These are phyloP conservation scores for Lignosus rhinocerotis DNA, from an alignment of 1,284 basidiomycete species.

Conservation along the genomic window DNA sequence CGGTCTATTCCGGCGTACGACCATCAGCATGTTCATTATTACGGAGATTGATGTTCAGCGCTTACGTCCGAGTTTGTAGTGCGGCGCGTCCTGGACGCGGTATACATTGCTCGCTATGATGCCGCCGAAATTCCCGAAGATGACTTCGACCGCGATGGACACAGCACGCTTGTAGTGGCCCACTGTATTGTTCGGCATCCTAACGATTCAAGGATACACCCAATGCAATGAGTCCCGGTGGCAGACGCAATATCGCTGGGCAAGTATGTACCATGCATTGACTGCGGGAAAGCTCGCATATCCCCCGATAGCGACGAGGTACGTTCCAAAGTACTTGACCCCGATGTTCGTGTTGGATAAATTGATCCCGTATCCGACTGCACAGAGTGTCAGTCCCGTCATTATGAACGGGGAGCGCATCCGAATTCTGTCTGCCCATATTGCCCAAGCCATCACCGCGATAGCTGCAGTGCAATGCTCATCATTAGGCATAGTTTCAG, in stretches of 20 bases:
- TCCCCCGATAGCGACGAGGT: conserved; percentile 56
- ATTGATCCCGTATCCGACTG: conserved; percentile 65
- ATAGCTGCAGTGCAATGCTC: conserved; percentile 41
- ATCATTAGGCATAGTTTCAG: not conserved
- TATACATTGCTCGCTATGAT: conserved; percentile 65
- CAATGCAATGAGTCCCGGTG: not conserved
- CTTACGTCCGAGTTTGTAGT: not conserved
- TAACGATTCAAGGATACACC: not conserved
- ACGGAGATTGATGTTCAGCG: not conserved
- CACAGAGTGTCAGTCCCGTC: conserved; percentile 47
- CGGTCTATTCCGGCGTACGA: conserved; percentile 42
- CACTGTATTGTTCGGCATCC: conserved; percentile 17
- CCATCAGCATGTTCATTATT: too few relatives aligned
- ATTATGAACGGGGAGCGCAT: conserved; percentile 61
- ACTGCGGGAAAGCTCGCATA: conserved; percentile 63
- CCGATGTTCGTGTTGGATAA: conserved; percentile 48
- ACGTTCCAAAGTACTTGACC: conserved; percentile 67
- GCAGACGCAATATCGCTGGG: too few relatives aligned
- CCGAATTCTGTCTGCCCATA: conserved; percentile 56
- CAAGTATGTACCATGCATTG: conserved; percentile 48
- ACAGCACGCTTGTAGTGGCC: conserved; percentile 57
- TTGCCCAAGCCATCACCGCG: conserved; percentile 48
- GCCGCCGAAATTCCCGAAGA: conserved; percentile 55
- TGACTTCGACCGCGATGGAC: not conserved
- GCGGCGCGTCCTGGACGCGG: conserved; percentile 56